Conservation (phyloP, 2,329 filamentous ascomycete species). For the Ophiostoma piceae region DNA sequence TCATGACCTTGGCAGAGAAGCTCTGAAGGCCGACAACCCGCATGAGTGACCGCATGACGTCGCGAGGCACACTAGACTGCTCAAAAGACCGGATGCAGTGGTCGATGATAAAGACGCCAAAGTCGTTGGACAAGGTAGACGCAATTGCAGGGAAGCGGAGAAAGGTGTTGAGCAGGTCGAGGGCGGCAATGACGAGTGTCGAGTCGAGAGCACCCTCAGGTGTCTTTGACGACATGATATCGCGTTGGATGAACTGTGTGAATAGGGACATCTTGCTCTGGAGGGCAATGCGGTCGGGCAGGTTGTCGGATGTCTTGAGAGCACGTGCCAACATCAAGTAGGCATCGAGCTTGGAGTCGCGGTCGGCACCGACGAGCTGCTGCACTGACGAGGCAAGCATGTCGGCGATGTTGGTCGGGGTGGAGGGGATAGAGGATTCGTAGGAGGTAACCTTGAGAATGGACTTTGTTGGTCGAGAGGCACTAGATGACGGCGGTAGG, state of each 20-base stretch:
- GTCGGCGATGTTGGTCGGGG: constrained; percentile 57
- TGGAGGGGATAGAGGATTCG: constrained; percentile 36
- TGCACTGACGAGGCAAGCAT: constrained; percentile 83
- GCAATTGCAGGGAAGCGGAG: constrained; percentile 69
- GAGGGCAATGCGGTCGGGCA: constrained; percentile 69
- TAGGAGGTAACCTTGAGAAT: constrained; percentile 69
- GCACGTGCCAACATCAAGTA: constrained; percentile 74
- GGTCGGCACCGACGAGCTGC: constrained; percentile 70
- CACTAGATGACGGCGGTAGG: constrained; percentile 32
- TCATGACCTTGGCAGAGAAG: constrained; percentile 71
- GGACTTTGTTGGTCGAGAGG: constrained; percentile 49
- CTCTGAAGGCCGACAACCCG: constrained; percentile 75
- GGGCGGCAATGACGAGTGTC: constrained; percentile 68
- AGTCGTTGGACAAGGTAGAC: constrained; percentile 67
- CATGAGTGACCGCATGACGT: constrained; percentile 72
- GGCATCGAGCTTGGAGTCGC: constrained; percentile 71
- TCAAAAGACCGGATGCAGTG: constrained; percentile 70
- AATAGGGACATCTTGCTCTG: constrained; percentile 71
- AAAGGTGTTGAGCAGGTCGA: constrained; percentile 72
- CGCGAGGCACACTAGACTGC: constrained; percentile 65
- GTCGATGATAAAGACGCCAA: constrained; percentile 73
- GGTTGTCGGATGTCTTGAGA: constrained; percentile 73
- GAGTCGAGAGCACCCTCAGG: constrained; percentile 55
- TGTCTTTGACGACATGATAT: constrained; percentile 58
- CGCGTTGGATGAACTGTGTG: constrained; percentile 76